Evolutionary conservation across 2,329 filamentous ascomycete genomes (phyloP).

Genomic region (Aspergillus calidoustus): DNA sequence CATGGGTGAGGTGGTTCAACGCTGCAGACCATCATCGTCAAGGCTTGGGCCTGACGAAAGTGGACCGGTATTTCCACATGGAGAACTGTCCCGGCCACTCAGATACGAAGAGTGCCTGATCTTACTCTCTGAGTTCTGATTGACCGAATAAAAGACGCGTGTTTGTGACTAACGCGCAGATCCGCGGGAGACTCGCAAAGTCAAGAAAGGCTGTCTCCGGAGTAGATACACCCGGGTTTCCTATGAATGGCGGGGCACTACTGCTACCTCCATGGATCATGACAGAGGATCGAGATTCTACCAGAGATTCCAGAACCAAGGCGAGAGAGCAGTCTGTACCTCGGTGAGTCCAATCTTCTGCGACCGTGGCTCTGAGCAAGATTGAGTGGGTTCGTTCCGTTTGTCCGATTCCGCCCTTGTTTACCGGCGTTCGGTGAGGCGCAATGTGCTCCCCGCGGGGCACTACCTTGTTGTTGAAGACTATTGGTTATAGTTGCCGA

Average conservation of each 20-base stretch:
- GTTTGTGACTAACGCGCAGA: conserved; percentile 11
- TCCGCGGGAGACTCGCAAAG: conserved; percentile 11
- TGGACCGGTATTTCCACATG: not conserved
- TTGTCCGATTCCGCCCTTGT: conserved; percentile 1
- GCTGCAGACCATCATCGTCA: not conserved
- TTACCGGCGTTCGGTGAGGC: conserved; percentile 10
- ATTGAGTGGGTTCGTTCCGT: not conserved
- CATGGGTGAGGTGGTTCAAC: conserved; percentile 8
- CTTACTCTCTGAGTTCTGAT: conserved; percentile 7
- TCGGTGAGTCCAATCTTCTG: not conserved
- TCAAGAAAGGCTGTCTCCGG: not conserved
- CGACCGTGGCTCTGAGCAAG: not conserved
- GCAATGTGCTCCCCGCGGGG: not conserved
- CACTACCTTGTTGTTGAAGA: not conserved
- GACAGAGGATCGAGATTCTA: not conserved
- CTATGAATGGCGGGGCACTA: not conserved
- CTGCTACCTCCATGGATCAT: not conserved
- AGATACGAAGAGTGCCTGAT: conserved; percentile 4
- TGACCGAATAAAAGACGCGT: not conserved
- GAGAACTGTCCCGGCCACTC: conserved; percentile 7
- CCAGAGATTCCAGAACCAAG: not conserved
- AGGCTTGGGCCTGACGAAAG: not conserved
- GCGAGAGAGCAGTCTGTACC: not conserved
- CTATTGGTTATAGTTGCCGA: not conserved
- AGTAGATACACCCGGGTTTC: not conserved